Base-by-base conservation (phyloP, 2,329 filamentous ascomycete species). In the Penicillium oxalicum region DNA sequence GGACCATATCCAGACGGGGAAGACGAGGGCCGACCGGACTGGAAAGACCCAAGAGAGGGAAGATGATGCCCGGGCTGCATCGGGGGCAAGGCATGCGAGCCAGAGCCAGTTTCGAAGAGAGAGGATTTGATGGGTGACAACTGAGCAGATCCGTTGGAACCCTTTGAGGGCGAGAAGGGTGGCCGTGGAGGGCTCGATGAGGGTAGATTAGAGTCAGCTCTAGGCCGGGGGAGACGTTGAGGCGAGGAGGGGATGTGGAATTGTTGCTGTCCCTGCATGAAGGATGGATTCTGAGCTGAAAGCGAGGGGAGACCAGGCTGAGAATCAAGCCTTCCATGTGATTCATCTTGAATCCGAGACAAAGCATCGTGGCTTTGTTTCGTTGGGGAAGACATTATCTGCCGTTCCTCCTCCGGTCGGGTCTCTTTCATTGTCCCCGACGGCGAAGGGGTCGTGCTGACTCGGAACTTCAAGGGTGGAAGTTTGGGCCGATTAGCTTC, bases 401-500 rank as follows among this genome's bases (percentile, higher is more conserved):
- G 45, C 12, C 48, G 47, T n/a, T 53, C 49, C 11, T 56, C 43
- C 34, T 55, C 56, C 24, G 51, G 34, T 34, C 61, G 57, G 5
- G 52, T 51, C 48, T 64, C 59, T 33, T 57, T 52, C 33, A 52
- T 57, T 27, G 46, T 45, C 34, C 50, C 49, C 32, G 65, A 61
- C 11, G 68, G 74, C 8, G 77, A 78, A 8, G 72, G 66, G 12
- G 77, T 77, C 25, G 73, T 69, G 29, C 72, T 75, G 47, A 81
- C 66, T 41, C 76, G 74, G 58, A 84, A 76, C 60, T 82, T 83
- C 54, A 84, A 68, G 11, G 78, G 74, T 5, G 78, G 82, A 40
- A 83, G 75, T 61, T 85, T 86, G 35, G 81, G 80, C 56, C 74
- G 75, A 51, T 77, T 80, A 13, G 77, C 75, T 45, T 82, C 80